Percentiles rank a stretch among this genome's conserved stretches.
These are phyloP conservation scores for Sugiyamaella lignohabitans DNA, from an alignment of 805 yeast species.

Conservation along the genomic window DNA sequence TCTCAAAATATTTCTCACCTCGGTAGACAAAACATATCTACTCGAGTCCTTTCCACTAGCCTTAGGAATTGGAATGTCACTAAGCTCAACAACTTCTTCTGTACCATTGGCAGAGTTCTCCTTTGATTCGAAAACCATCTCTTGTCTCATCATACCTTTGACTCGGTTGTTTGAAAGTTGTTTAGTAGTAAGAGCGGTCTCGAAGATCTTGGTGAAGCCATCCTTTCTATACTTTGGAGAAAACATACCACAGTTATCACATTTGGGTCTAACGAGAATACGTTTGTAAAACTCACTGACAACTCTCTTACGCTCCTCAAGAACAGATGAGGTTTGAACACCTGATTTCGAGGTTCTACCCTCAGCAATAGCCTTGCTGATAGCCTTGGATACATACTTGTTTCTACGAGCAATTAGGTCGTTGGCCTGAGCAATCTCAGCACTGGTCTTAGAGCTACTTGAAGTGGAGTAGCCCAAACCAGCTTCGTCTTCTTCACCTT, in stretches of 20 bases:
- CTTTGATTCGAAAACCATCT: conserved; percentile 45
- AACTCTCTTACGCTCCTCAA: conserved; percentile 72
- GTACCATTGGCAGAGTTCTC: conserved; percentile 23
- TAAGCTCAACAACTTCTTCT: conserved; percentile 30
- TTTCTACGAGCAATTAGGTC: conserved; percentile 55
- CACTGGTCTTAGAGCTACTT: conserved; percentile 7
- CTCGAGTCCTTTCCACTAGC: conserved; percentile 59
- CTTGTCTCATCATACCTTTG: conserved; percentile 70
- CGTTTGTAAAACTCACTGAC: conserved; percentile 68
- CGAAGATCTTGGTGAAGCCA: conserved; percentile 88
- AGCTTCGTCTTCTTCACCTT: conserved; percentile 37
- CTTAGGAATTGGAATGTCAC: conserved; percentile 37
- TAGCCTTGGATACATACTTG: conserved; percentile 61
- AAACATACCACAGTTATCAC: conserved; percentile 94
- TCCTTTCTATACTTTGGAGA: conserved; percentile 94
- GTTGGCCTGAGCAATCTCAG: conserved; percentile 34
- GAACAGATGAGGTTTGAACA: conserved; percentile 72
- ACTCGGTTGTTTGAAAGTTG: conserved; percentile 71
- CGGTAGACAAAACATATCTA: conserved; percentile 81
- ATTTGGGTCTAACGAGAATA: conserved; percentile 69
- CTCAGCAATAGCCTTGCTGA: conserved; percentile 65
- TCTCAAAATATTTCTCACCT: conserved; percentile 71
- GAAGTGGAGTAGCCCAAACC: conserved; percentile 16
- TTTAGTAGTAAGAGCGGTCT: conserved; percentile 74
- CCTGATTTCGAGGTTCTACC: conserved; percentile 68